These are phyloP conservation scores for Durotheca rogersii DNA, from an alignment of 495 filamentous ascomycete genomes.

Conservation along the genomic window DNA sequence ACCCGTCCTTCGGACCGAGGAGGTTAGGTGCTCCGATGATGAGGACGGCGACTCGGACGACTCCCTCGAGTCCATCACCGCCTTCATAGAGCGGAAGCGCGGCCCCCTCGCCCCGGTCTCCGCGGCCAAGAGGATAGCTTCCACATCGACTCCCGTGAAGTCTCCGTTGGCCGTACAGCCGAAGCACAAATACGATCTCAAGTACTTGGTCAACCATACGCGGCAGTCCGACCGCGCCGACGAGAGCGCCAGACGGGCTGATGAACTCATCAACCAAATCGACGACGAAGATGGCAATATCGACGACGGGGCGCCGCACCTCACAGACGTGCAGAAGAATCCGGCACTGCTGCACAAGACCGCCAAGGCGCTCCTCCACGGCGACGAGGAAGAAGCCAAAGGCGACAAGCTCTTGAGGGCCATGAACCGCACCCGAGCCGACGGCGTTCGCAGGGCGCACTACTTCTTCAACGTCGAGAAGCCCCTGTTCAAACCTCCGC, in stretches of 20 bases:
- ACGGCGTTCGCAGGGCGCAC: constrained; percentile 59
- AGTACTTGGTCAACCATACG: constrained; percentile 61
- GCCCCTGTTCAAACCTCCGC: constrained; percentile 10
- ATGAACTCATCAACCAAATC: constrained; percentile 27
- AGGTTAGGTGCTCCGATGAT: constrained; percentile 69
- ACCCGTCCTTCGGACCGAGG: constrained; percentile 38
- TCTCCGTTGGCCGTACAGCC: constrained; percentile 51
- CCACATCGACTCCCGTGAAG: constrained; percentile 29
- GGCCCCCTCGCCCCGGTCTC: constrained; percentile 36
- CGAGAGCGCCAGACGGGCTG: constrained; percentile 44
- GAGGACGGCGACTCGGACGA: constrained; percentile 61
- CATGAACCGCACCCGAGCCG: constrained; percentile 72
- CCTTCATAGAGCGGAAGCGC: constrained; percentile 22
- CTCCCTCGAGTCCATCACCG: constrained; percentile 32
- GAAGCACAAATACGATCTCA: constrained; percentile 68
- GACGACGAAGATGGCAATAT: constrained; percentile 24
- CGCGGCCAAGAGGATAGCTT: constrained; percentile 42
- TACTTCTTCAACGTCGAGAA: constrained; percentile 61
- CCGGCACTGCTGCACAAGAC: constrained; percentile 35
- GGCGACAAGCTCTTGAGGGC: constrained; percentile 64
- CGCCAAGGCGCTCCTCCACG: constrained; percentile 47
- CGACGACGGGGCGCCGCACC: constrained; percentile 4
- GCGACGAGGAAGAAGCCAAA: constrained; percentile 55
- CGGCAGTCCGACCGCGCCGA: constrained; percentile 59
- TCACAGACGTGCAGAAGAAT: constrained; percentile 27